Evolutionary conservation across 768 basidiomycete genomes (phyloP), one percentile per base, ranked within the genome.

Genomic region (Clavulina sp.): DNA sequence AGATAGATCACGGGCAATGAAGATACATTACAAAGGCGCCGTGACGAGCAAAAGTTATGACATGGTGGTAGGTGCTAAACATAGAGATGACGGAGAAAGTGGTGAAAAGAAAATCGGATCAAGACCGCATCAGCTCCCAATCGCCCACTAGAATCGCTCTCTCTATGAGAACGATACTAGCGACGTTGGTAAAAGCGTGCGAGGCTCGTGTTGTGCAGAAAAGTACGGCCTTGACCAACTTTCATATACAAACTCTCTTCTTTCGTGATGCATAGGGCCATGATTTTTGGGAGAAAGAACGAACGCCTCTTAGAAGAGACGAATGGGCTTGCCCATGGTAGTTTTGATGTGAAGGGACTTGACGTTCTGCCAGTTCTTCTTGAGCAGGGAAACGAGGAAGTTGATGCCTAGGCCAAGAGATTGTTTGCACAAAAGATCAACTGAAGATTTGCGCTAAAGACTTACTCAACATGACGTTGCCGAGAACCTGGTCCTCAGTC

Each of bases 311-410:
- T 74, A 96, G 81, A 82, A 97, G 57, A 97, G 73, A 54, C 93
- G 88, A 61, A 92, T 70, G 55, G 92, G 88, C 72, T 93, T 95
- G 75, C 93, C 93, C 95, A 97, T 99, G 64, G 93, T 91, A 62
- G 81, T 80, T 77, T 99, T 99, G 75, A 99, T 81, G 76, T 96
- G 89, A 58, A 97, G 74, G 50, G 89, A 93, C 73, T 89, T 91
- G 73, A 97, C 83, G 71, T 97, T 99, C 69, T 97, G 95, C 91
- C 91, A 88, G 73, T 93, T 86, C 78, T 99, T 99, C 80, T 97
- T 97, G 66, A 99, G 79, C 56, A 99, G 72, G 19, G 95, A 97
- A 63, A 99, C 89, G 62, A 99, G 77, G 79, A 99, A 99, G 81
- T 99, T 99, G 77, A 97, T 93, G 69, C 87, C 86, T 88, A 55